Evolutionary conservation across 192 early-diverging fungal genomes (phyloP).

Genomic region (Rhizophagus clarus): DNA sequence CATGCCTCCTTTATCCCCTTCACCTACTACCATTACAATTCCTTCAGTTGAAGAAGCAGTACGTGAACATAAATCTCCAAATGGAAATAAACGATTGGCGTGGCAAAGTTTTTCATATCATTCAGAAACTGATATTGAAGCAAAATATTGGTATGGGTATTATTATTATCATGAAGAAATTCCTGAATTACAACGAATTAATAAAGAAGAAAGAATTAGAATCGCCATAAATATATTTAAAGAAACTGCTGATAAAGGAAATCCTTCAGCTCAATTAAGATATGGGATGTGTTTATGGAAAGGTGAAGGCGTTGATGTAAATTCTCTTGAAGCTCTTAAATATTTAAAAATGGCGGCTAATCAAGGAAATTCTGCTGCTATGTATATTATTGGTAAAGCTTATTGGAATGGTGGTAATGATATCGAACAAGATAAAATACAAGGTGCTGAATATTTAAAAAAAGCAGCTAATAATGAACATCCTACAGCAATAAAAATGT

Average conservation of each 20-base stretch:
- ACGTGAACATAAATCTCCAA: neutral
- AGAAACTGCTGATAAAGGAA: conserved; percentile 26
- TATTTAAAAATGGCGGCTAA: conserved; percentile 19
- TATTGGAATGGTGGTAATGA: conserved; percentile 9
- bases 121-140: neutral
- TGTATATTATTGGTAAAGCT: conserved; percentile 23
- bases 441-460: conserved; percentile 20
- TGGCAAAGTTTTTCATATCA: conserved; percentile 4
- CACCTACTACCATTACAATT: neutral
- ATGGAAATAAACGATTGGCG: neutral
- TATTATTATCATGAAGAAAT: conserved; percentile 5
- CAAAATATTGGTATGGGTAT: conserved; percentile 20
- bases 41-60: neutral
- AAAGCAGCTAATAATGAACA: neutral
- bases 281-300: conserved; percentile 26
- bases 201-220: neutral
- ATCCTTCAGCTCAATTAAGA: conserved; percentile 14
- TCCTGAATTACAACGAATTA: neutral
- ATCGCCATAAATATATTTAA: conserved; percentile 6
- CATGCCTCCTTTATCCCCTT: too few relatives aligned
- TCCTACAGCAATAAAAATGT: conserved; percentile 14
- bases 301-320: too few relatives aligned
- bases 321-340: neutral
- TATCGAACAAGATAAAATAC: neutral
- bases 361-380: conserved; percentile 2